These are phyloP conservation scores for Luffa acutangula DNA, from an alignment of 306 rosid species.

Conservation along the genomic window DNA sequence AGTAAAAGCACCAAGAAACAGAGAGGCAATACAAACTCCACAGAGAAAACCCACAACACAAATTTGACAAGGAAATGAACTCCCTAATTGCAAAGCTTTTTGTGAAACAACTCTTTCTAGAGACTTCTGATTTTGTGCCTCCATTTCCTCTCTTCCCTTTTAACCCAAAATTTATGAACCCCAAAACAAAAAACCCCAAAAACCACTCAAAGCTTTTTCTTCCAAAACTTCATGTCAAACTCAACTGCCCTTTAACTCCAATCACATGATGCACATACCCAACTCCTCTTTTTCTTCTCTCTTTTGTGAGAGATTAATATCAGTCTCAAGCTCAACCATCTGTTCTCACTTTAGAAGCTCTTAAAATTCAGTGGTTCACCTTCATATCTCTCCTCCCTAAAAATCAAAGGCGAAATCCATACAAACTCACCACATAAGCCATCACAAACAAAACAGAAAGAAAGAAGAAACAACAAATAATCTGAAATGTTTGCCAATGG, in stretches of 20 bases:
- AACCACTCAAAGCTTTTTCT: conserved; percentile 9
- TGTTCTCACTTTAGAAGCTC: conserved; percentile 6
- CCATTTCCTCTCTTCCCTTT: conserved; percentile 29
- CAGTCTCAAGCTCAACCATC: conserved; percentile 23
- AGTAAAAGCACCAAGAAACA: conserved; percentile 69
- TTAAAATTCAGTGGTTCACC: conserved; percentile 17
- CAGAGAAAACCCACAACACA: conserved; percentile 86
- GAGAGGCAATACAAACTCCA: conserved; percentile 68
- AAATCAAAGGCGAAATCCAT: conserved; percentile 1
- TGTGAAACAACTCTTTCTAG: conserved; percentile 73
- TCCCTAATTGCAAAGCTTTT: conserved; percentile 77
- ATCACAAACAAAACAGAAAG: conserved; percentile 18
- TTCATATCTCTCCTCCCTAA: conserved; percentile 24
- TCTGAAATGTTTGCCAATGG: neutral
- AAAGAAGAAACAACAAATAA: neutral
- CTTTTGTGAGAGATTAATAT: neutral
- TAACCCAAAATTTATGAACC: neutral
- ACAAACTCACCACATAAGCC: neutral
- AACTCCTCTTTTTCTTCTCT: neutral
- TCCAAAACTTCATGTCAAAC: neutral
- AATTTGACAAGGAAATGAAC: conserved; percentile 70
- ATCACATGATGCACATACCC: conserved; percentile 26
- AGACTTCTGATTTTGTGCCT: conserved; percentile 38
- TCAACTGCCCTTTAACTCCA: conserved; percentile 27
- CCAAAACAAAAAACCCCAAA: neutral